Percentiles rank a stretch among this genome's conserved stretches.
Evolutionary conservation across 495 filamentous ascomycete genomes (phyloP).

Genomic region (Talaromyces trachyspermus): DNA sequence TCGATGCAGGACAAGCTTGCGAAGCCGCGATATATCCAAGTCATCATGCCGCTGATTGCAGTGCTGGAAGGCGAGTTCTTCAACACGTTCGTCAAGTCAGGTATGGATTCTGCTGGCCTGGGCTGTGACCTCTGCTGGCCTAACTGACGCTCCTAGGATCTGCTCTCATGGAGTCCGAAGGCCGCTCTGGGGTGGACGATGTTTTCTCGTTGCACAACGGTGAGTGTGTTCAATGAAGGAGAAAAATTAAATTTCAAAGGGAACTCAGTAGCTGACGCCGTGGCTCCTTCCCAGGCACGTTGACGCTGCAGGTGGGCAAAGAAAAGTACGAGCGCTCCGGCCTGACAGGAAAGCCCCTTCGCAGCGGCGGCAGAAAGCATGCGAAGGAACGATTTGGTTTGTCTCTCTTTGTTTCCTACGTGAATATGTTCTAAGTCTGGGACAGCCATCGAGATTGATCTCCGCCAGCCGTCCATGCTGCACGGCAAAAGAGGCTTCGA

Average conservation of each 20-base stretch:
- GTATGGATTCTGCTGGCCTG: conserved; percentile 40
- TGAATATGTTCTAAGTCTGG: not conserved
- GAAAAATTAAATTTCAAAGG: not conserved
- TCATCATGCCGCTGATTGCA: conserved; percentile 66
- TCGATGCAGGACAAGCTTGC: conserved; percentile 40
- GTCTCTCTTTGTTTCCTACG: conserved; percentile 9
- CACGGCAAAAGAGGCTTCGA: conserved; percentile 91
- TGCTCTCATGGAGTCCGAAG: conserved; percentile 87
- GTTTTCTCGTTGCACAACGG: conserved; percentile 69
- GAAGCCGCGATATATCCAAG: conserved; percentile 51
- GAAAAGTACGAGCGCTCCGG: conserved; percentile 82
- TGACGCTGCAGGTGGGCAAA: conserved; percentile 73
- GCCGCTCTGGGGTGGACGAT: conserved; percentile 70
- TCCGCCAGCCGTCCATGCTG: conserved; percentile 73
- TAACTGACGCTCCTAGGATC: conserved; percentile 50
- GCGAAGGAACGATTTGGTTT: conserved; percentile 46
- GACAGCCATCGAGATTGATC: conserved; percentile 69
- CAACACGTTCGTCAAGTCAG: conserved; percentile 76
- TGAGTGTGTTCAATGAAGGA: conserved; percentile 15
- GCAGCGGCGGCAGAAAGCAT: conserved; percentile 52
- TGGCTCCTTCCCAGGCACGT: conserved; percentile 42
- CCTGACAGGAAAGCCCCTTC: conserved; percentile 64
- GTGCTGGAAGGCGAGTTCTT: conserved; percentile 76
- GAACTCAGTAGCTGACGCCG: not conserved
- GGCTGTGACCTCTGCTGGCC: not conserved